These are phyloP conservation scores for Dendrostoma leiphaemia DNA, from an alignment of 2,329 filamentous ascomycete species.

Conservation along the genomic window DNA sequence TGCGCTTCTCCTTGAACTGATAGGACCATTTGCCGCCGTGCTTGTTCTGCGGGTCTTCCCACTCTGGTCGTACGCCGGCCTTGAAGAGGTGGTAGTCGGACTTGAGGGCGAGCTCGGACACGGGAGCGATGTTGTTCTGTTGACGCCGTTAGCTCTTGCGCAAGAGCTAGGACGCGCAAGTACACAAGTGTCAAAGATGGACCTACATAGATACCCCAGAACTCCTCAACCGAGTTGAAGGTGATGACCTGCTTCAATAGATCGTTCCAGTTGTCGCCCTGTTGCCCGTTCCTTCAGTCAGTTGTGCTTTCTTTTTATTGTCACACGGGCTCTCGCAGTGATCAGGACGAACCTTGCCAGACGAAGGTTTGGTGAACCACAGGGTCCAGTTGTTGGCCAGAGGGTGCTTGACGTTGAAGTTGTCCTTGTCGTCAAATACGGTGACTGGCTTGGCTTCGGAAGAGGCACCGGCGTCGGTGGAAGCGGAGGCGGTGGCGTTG, in stretches of 20 bases:
- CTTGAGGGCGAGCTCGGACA: constrained; percentile 93
- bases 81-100: constrained; percentile 99
- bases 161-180: constrained; percentile 2
- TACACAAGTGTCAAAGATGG: not conserved
- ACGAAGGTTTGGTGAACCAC: constrained; percentile 98
- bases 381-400: constrained; percentile 97
- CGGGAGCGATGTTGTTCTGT: constrained; percentile 97
- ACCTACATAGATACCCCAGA: constrained; percentile 98
- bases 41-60: constrained; percentile 98
- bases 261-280: constrained; percentile 99
- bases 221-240: constrained; percentile 98
- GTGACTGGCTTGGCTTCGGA: constrained; percentile 69
- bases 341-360: constrained; percentile 71
- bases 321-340: too few species aligned
- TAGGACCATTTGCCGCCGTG: constrained; percentile 99
- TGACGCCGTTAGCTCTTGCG: not conserved
- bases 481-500: constrained; percentile 47
- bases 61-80: constrained; percentile 92
- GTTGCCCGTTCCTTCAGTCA: too few species aligned
- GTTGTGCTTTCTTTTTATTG: too few species aligned
- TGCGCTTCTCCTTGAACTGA: constrained; percentile 94
- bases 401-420: constrained; percentile 99
- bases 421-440: constrained; percentile 96
- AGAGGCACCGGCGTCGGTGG: constrained; percentile 41
- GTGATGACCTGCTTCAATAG: constrained; percentile 97